Evolutionary conservation across 805 yeast species (phyloP).

Genomic region (Geotrichum ghanense): DNA sequence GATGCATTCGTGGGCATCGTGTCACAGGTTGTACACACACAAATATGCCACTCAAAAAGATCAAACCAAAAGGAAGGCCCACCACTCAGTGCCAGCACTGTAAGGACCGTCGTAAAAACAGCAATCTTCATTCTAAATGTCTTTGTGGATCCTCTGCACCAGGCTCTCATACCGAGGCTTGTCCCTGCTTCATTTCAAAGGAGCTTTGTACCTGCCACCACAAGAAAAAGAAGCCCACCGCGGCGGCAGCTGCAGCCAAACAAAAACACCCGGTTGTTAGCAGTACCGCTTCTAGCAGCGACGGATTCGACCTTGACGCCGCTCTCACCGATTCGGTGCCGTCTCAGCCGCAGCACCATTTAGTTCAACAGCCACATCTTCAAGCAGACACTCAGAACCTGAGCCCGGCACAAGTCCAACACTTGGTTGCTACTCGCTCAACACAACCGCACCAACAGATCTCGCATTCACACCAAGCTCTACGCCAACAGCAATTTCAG

Average conservation of each 20-base stretch:
- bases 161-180: constrained; percentile 10
- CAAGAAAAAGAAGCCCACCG: not conserved
- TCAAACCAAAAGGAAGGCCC: constrained; percentile 91
- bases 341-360: too few relatives aligned
- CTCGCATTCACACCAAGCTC: too few relatives aligned
- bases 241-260: not conserved
- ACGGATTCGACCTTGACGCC: too few relatives aligned
- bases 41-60: constrained; percentile 77
- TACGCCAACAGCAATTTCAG: constrained; percentile 1
- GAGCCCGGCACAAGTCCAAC: too few relatives aligned
- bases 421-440: not conserved
- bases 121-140: constrained; percentile 22
- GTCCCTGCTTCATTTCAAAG: constrained; percentile 28
- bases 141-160: constrained; percentile 19
- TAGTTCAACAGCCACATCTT: too few relatives aligned
- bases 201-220: constrained; percentile 65
- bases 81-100: constrained; percentile 48
- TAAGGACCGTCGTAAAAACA: constrained; percentile 17
- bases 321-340: too few relatives aligned
- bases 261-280: too few relatives aligned
- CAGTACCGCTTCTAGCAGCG: too few relatives aligned
- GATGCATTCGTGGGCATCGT: constrained; percentile 89
- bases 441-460: too few relatives aligned
- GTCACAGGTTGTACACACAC: constrained; percentile 86
- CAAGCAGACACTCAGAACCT: too few relatives aligned